These are phyloP conservation scores for Lumnitzera racemosa DNA, from an alignment of 345 rosid genomes.

Conservation along the genomic window DNA sequence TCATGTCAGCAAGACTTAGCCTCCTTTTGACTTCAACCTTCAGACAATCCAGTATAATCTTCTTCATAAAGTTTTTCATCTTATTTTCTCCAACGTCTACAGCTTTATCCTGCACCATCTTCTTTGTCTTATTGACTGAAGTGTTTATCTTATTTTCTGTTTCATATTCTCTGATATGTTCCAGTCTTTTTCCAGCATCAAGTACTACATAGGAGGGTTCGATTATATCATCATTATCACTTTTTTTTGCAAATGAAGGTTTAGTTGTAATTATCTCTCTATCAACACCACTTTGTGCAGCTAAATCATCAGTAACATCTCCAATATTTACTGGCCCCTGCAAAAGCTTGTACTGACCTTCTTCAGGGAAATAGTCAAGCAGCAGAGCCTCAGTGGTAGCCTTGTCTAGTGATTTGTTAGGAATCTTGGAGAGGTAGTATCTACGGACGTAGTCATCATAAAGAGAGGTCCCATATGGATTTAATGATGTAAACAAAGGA, in stretches of 20 bases:
- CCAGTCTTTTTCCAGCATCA: slow-evolving; percentile 42
- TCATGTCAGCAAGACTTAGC: slow-evolving; percentile 49
- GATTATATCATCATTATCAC: slow-evolving; percentile 30
- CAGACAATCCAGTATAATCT: slow-evolving; percentile 54
- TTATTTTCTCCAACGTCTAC: slow-evolving; percentile 27
- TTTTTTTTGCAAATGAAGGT: slow-evolving; percentile 16
- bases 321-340: slow-evolving; percentile 46
- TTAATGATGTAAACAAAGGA: slow-evolving; percentile 27
- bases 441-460: slow-evolving; percentile 27
- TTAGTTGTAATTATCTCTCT: too few species aligned
- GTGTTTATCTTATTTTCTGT: slow-evolving; percentile 18
- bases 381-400: slow-evolving; percentile 67
- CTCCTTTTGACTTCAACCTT: slow-evolving; percentile 66
- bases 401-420: slow-evolving; percentile 48
- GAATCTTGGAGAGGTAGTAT: slow-evolving; percentile 39
- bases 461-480: slow-evolving; percentile 25
- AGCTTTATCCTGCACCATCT: not conserved
- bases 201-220: slow-evolving; percentile 66
- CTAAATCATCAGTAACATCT: slow-evolving; percentile 21
- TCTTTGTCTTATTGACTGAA: slow-evolving; percentile 10
- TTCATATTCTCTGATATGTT: slow-evolving; percentile 28
- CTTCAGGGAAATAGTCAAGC: slow-evolving; percentile 88
- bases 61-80: slow-evolving; percentile 47
- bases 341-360: slow-evolving; percentile 80
- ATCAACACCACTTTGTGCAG: slow-evolving; percentile 13